A percentile compares a stretch with the other conserved stretches of the same genome.
Conservation (phyloP, 2,329 filamentous ascomycete genomes). For the Fusarium odoratissimum region DNA sequence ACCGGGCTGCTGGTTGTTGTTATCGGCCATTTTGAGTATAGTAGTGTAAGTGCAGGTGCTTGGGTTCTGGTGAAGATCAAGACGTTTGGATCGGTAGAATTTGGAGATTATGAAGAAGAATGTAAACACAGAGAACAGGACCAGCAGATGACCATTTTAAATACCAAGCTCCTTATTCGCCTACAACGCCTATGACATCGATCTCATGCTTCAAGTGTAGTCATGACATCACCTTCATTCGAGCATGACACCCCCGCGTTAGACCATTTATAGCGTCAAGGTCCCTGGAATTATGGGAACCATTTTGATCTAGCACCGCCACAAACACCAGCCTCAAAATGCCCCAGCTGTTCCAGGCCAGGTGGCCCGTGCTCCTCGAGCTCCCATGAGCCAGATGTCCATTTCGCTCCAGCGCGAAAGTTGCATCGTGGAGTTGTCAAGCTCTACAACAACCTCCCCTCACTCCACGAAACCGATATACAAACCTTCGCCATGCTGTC, state of each 20-base stretch:
- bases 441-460: constrained; percentile 18
- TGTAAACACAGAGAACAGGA: not conserved
- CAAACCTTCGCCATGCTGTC: constrained; percentile 68
- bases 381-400: constrained; percentile 41
- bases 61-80: not conserved
- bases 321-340: constrained; percentile 20
- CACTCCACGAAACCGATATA: not conserved
- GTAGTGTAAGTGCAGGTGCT: not conserved
- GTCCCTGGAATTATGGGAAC: constrained; percentile 29
- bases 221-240: constrained; percentile 45
- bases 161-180: constrained; percentile 24
- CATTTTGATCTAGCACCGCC: constrained; percentile 9
- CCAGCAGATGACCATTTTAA: constrained; percentile 22
- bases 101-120: not conserved
- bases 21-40: constrained; percentile 46
- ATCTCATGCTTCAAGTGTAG: constrained; percentile 25
- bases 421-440: constrained; percentile 36
- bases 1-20: constrained; percentile 56
- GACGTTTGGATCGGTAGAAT: not conserved
- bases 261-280: constrained; percentile 27
- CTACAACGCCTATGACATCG: constrained; percentile 44
- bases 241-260: constrained; percentile 24
- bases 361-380: constrained; percentile 30
- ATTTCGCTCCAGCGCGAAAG: constrained; percentile 23
- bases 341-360: constrained; percentile 18